phyloP scores from a whole-genome alignment of 257 asterid species.

The Lantana camara region DNA sequence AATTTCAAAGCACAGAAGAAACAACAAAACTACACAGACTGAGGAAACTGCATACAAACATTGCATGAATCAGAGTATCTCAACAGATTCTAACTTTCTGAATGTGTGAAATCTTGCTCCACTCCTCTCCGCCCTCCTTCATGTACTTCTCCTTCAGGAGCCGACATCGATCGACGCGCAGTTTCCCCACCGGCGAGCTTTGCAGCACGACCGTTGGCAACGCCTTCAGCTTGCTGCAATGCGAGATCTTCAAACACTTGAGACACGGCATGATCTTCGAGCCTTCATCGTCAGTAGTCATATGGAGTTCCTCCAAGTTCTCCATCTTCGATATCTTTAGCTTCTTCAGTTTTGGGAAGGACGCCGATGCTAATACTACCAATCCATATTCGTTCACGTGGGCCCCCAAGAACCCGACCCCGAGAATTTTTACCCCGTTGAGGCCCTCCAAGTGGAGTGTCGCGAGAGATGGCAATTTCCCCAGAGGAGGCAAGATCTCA shows the following conservation, averaged over 20 bases:
- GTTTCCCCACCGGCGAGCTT: slow-evolving; percentile 33
- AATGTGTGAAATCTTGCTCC: slow-evolving; percentile 48
- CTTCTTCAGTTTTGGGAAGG: slow-evolving; percentile 57
- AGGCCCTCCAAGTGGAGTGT: slow-evolving; percentile 53
- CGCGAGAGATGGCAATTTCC: slow-evolving; percentile 49
- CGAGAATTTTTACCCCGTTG: slow-evolving; percentile 33
- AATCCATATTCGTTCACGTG: background rate
- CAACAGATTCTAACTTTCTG: slow-evolving; percentile 40
- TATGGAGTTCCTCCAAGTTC: slow-evolving; percentile 54
- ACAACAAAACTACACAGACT: background rate
- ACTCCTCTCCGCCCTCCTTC: slow-evolving; percentile 37
- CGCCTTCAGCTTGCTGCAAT: slow-evolving; percentile 45
- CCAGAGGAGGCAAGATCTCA: slow-evolving; percentile 52
- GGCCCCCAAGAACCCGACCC: slow-evolving; percentile 38
- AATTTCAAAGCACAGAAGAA: background rate
- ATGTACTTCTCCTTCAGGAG: slow-evolving; percentile 38
- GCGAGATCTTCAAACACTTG: slow-evolving; percentile 50
- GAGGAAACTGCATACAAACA: background rate
- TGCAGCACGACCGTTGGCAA: slow-evolving; percentile 46
- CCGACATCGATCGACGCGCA: slow-evolving; percentile 43
- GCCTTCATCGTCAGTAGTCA: slow-evolving; percentile 18
- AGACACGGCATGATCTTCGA: slow-evolving; percentile 51
- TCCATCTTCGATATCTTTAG: slow-evolving; percentile 55
- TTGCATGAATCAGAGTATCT: background rate
- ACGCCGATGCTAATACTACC: background rate